A percentile compares a stretch with the other conserved stretches of the same genome.
These are phyloP conservation scores for Suillus placidus DNA, from an alignment of 768 basidiomycete species.

Conservation along the genomic window DNA sequence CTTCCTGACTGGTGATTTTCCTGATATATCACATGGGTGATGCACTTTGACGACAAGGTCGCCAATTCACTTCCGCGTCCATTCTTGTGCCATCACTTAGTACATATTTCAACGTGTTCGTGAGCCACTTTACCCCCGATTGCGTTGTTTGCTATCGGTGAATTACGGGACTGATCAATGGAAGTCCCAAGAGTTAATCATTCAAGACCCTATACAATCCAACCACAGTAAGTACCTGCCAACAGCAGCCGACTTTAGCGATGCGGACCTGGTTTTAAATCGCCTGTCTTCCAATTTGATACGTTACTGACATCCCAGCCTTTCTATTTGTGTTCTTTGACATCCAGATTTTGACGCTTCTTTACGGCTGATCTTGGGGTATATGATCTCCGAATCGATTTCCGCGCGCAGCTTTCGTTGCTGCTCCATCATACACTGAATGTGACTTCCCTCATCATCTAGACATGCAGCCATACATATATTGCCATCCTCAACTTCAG, in stretches of 20 bases:
- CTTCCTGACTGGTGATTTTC: conserved; percentile 32
- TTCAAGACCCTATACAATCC: conserved; percentile 25
- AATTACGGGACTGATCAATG: conserved; percentile 38
- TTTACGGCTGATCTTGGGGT: conserved; percentile 26
- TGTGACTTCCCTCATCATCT: conserved; percentile 18
- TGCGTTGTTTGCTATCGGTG: conserved; percentile 24
- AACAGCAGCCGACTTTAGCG: conserved; percentile 27
- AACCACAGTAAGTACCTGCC: conserved; percentile 27
- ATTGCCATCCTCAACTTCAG: conserved; percentile 30
- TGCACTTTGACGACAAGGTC: conserved; percentile 15
- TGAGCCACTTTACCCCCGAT: conserved; percentile 28
- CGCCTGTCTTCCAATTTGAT: conserved; percentile 23
- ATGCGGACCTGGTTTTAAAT: conserved; percentile 35
- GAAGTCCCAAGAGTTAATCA: conserved; percentile 33
- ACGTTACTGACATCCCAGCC: conserved; percentile 34
- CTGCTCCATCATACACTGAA: conserved; percentile 26
- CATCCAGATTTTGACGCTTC: conserved; percentile 23
- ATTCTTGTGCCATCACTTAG: conserved; percentile 26
- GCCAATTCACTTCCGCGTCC: conserved; percentile 26
- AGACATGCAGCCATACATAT: conserved; percentile 34
- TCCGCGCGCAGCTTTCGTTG: conserved; percentile 27
- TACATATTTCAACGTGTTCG: conserved; percentile 36
- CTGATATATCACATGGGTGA: conserved; percentile 32
- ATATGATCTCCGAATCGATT: conserved; percentile 34
- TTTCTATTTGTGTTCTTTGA: conserved; percentile 17